A percentile compares a stretch with the other conserved stretches of the same genome.
phyloP scores from a whole-genome alignment of 129 eudicot genomes.

The Chrysanthemum lavandulifolium region DNA sequence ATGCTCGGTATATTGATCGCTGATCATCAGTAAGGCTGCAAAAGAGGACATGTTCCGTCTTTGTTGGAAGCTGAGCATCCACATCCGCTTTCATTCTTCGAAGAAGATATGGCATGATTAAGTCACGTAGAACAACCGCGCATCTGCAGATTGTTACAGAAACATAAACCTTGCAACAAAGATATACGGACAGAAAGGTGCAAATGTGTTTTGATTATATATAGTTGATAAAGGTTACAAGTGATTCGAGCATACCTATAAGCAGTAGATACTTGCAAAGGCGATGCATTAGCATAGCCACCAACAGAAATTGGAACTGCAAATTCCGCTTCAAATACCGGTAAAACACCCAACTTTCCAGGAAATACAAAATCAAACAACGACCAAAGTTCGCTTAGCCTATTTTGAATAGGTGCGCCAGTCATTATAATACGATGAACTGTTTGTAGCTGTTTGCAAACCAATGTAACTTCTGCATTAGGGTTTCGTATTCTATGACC shows the following conservation, averaged over 20 bases:
- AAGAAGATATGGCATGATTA: constrained; percentile 94
- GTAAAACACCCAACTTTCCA: constrained; percentile 92
- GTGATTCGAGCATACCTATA: constrained; percentile 52
- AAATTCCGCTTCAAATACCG: constrained; percentile 96
- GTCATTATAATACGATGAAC: constrained; percentile 98
- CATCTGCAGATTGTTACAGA: constrained; percentile 56
- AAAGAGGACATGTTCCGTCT: constrained; percentile 93
- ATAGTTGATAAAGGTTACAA: neutral
- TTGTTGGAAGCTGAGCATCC: constrained; percentile 74
- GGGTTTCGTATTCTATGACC: constrained; percentile 97
- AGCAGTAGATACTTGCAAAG: constrained; percentile 97
- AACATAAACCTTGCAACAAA: constrained; percentile 4
- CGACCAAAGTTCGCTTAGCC: constrained; percentile 90
- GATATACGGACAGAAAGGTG: neutral
- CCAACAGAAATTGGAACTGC: constrained; percentile 97
- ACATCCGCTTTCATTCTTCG: constrained; percentile 99
- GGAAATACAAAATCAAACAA: constrained; percentile 97
- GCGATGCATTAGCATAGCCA: constrained; percentile 99
- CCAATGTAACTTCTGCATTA: constrained; percentile 90
- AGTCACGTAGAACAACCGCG: constrained; percentile 90
- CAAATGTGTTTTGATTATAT: neutral
- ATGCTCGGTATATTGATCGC: constrained; percentile 73
- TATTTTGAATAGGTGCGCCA: constrained; percentile 96
- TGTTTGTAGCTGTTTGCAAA: constrained; percentile 92
- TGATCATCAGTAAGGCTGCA: constrained; percentile 88